Base-by-base conservation (phyloP, 2,329 filamentous ascomycete species). In the Colletotrichum abscissum region DNA sequence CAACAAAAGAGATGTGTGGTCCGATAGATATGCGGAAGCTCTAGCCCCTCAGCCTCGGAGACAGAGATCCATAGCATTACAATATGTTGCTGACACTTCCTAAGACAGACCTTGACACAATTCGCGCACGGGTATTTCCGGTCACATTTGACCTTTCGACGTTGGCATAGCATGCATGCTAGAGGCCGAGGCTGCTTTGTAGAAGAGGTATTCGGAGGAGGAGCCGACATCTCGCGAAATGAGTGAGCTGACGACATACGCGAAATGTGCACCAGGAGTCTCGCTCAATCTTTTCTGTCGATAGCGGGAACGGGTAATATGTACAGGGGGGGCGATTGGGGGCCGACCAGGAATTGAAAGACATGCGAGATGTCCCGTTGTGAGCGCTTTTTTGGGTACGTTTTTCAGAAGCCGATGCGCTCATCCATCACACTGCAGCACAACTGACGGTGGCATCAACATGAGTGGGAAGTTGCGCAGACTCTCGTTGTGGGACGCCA, bases 71-170 rank as follows among this genome's bases (percentile, higher is more conserved):
- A 35, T 35, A 35, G 16, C 16, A 42, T 42, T 42, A 19, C 16
- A 16, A 12, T 19, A 42, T 19, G 16, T 42, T 42, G 16, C 14
- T 6, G 38, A 19, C 38, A 7, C 19, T 22, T 24, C n/a, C n/a
- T 1, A 54, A 54, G 3, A 59, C 64, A 42, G 46, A 72, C 69
- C 69, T 72, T 91, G 78, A 88, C 81, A 76, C 89, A 91, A 76
- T 91, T 90, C 69, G 88, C 86, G 77, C 89, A 91, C 5, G 89
- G 89, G 54, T 86, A 89, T 52, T 85, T 86, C 72, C 89, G 85
- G 77, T 91, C 88, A 80, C 89, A 91, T 79, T 89, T 90, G 81
- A 90, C 90, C 81, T 91, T 91, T 76, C 89, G 86, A 77, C 88
- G 87, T 78, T 91, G 89, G 78, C 89, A 91, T 33, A 90, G 82